Evolutionary conservation across 169 alveolate genomes (phyloP).

Genomic region (Babesia bigemina): DNA sequence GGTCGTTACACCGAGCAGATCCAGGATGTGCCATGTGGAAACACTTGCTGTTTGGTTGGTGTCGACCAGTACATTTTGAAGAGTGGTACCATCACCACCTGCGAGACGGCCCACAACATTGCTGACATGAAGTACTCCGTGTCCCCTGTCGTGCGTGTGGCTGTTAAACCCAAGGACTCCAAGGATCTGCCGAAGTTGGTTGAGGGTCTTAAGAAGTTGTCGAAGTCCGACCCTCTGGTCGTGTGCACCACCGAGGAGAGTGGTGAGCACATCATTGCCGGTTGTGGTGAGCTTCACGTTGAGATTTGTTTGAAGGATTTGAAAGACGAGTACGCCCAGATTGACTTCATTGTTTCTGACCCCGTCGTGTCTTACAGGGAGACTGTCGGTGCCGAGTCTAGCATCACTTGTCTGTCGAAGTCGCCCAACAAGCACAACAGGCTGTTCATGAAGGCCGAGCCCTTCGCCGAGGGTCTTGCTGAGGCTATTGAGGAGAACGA

Average conservation of each 20-base stretch:
- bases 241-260: slow-evolving; percentile 96
- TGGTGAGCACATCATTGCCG: slow-evolving; percentile 98
- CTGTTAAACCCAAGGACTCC: slow-evolving; percentile 97
- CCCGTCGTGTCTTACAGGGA: slow-evolving; percentile 99
- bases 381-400: slow-evolving; percentile 93
- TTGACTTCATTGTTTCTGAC: slow-evolving; percentile 96
- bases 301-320: slow-evolving; percentile 98
- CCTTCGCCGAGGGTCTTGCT: slow-evolving; percentile 95
- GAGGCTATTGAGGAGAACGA: slow-evolving; percentile 95
- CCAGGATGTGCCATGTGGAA: slow-evolving; percentile 99
- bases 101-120: slow-evolving; percentile 95
- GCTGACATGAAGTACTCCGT: slow-evolving; percentile 99
- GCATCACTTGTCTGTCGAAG: slow-evolving; percentile 94
- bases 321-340: slow-evolving; percentile 97
- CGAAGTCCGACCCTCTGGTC: slow-evolving; percentile 98
- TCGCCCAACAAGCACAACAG: slow-evolving; percentile 99
- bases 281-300: slow-evolving; percentile 99
- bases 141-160: slow-evolving; percentile 99
- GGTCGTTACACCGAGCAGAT: slow-evolving; percentile 95
- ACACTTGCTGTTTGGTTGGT: slow-evolving; percentile 98
- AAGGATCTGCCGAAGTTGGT: slow-evolving; percentile 98
- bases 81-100: slow-evolving; percentile 97
- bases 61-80: slow-evolving; percentile 96
- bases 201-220: slow-evolving; percentile 96
- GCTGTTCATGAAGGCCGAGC: slow-evolving; percentile 95